Percentiles rank a stretch among this genome's conserved stretches.
These are phyloP conservation scores for Dittrichia graveolens DNA, from an alignment of 129 eudicot species.

Conservation along the genomic window DNA sequence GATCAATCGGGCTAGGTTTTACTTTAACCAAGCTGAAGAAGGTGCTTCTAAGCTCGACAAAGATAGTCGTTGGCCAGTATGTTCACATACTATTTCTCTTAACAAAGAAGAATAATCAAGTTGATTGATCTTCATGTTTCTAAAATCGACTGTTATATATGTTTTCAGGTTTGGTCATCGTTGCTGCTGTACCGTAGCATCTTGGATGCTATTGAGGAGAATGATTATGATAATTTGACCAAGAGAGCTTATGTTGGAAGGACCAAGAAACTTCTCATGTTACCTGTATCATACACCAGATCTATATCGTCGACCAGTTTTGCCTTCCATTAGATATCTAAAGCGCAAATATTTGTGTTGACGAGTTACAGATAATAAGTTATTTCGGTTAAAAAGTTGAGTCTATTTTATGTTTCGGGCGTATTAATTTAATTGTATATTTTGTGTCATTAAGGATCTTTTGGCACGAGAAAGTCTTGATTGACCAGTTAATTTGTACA, in stretches of 20 bases:
- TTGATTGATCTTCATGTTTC: too few relatives aligned
- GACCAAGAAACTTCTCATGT: constrained; percentile 66
- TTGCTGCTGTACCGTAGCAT: constrained; percentile 72
- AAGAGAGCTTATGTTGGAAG: constrained; percentile 83
- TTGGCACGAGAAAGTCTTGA: background rate
- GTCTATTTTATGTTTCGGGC: background rate
- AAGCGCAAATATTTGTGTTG: constrained; percentile 28
- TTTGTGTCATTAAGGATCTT: constrained; percentile 12
- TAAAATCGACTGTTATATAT: background rate
- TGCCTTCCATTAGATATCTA: constrained; percentile 27
- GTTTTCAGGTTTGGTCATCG: constrained; percentile 83
- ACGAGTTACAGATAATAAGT: constrained; percentile 4
- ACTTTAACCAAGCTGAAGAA: constrained; percentile 72
- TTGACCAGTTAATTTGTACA: background rate
- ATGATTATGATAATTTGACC: constrained; percentile 79
- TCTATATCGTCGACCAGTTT: constrained; percentile 45
- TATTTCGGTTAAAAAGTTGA: background rate
- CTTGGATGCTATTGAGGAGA: constrained; percentile 80
- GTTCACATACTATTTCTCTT: background rate
- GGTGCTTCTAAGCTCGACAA: constrained; percentile 83
- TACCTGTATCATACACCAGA: constrained; percentile 77
- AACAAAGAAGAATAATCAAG: too few relatives aligned
- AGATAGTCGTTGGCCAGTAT: constrained; percentile 98
- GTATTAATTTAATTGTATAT: constrained; percentile 3
- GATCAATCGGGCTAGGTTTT: constrained; percentile 73